phyloP scores from a whole-genome alignment of 768 basidiomycete species.

The Hypsizygus marmoreus region DNA sequence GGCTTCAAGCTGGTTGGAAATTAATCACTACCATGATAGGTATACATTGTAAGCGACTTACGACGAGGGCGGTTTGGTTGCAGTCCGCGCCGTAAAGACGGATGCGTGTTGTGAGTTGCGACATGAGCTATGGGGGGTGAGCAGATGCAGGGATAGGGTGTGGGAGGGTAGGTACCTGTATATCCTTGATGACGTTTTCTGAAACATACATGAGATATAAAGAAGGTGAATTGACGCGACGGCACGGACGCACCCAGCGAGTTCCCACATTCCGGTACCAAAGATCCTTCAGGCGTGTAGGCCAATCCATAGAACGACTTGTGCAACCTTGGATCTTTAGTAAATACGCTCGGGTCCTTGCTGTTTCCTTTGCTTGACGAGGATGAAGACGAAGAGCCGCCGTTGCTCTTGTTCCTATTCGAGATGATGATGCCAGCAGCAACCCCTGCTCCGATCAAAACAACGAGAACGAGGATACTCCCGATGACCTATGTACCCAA shows the following conservation, averaged over 20 bases:
- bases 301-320: constrained; percentile 85
- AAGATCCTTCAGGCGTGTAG: constrained; percentile 77
- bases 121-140: constrained; percentile 58
- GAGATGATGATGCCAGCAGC: constrained; percentile 67
- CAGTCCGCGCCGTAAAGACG: constrained; percentile 89
- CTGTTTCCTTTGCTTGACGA: constrained; percentile 17
- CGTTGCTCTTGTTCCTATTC: constrained; percentile 44
- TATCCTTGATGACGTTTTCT: constrained; percentile 68
- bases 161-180: constrained; percentile 50
- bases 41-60: constrained; percentile 31
- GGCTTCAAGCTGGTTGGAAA: constrained; percentile 65
- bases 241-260: constrained; percentile 35
- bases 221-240: neutral
- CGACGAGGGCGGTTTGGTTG: constrained; percentile 77
- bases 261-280: constrained; percentile 68
- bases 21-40: neutral
- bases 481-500: constrained; percentile 49
- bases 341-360: constrained; percentile 73
- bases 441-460: constrained; percentile 56
- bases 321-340: constrained; percentile 63
- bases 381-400: constrained; percentile 22
- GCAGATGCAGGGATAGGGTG: neutral
- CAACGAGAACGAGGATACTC: constrained; percentile 44
- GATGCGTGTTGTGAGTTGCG: constrained; percentile 79
- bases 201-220: neutral